Conservation (phyloP, 306 rosid species). For the Benincasa hispida region DNA sequence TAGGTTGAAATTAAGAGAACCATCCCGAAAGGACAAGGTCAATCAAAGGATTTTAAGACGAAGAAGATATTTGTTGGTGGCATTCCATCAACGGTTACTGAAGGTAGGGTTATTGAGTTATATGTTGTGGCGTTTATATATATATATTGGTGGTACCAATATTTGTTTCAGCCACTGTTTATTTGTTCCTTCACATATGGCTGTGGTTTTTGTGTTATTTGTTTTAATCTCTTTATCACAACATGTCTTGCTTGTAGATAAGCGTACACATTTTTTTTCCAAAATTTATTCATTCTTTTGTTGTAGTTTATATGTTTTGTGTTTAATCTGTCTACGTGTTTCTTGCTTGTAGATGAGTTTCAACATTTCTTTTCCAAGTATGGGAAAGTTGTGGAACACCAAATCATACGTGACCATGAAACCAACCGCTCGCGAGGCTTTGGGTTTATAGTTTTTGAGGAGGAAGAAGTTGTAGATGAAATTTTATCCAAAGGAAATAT, state of each 20-base stretch:
- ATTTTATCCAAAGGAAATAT: slow-evolving; percentile 71
- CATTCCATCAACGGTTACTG: slow-evolving; percentile 56
- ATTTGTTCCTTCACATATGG: neutral
- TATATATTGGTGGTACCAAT: neutral
- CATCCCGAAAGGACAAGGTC: slow-evolving; percentile 79
- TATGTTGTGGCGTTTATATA: neutral
- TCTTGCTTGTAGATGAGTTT: slow-evolving; percentile 43
- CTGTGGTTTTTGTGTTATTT: neutral
- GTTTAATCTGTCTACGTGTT: neutral
- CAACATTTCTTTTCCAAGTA: slow-evolving; percentile 53
- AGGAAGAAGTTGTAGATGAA: slow-evolving; percentile 81
- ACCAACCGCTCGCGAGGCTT: slow-evolving; percentile 84
- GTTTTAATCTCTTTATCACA: neutral
- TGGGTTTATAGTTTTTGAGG: slow-evolving; percentile 81
- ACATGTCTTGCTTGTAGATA: slow-evolving; percentile 30
- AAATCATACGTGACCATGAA: slow-evolving; percentile 75
- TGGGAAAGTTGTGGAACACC: slow-evolving; percentile 77
- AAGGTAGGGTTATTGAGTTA: slow-evolving; percentile 33
- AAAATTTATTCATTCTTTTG: neutral
- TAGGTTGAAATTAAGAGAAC: slow-evolving; percentile 95
- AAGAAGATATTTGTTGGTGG: slow-evolving; percentile 94
- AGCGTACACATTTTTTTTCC: slow-evolving; percentile 52
- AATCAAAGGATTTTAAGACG: slow-evolving; percentile 65
- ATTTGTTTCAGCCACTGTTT: neutral
- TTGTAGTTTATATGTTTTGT: neutral